These are phyloP conservation scores for Fraxinus sp. DNA, from an alignment of 305 asterid species.

Conservation along the genomic window DNA sequence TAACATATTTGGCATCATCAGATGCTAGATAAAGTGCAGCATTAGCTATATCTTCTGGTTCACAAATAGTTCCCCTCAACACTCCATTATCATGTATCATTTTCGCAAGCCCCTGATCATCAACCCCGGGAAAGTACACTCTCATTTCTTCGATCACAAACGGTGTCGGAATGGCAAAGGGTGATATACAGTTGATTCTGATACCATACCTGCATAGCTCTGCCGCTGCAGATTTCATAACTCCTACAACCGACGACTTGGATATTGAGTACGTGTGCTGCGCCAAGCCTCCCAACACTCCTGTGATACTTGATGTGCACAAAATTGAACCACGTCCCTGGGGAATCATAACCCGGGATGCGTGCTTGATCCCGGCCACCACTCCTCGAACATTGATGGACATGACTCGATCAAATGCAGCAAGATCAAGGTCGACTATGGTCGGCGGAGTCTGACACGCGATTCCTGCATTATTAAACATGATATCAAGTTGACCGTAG, in stretches of 20 bases:
- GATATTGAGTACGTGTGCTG: constrained; percentile 73
- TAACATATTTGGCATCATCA: constrained; percentile 80
- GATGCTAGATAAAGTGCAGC: constrained; percentile 79
- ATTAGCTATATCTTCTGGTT: constrained; percentile 63
- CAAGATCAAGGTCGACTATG: constrained; percentile 61
- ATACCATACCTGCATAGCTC: constrained; percentile 66
- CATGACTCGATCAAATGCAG: constrained; percentile 61
- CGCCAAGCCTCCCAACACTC: constrained; percentile 67
- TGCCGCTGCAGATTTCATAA: constrained; percentile 57
- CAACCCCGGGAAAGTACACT: constrained; percentile 48
- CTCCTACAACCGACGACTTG: constrained; percentile 61
- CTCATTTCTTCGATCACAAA: constrained; percentile 57
- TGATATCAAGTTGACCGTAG: constrained; percentile 63
- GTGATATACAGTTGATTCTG: constrained; percentile 70
- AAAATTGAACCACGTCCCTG: constrained; percentile 53
- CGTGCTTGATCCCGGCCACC: constrained; percentile 77
- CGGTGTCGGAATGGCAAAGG: constrained; percentile 75
- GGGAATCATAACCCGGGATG: constrained; percentile 85
- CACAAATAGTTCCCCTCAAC: constrained; percentile 63
- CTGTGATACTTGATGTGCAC: constrained; percentile 85
- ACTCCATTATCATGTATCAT: constrained; percentile 55
- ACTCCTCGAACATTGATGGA: constrained; percentile 69
- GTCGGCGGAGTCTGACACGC: constrained; percentile 72
- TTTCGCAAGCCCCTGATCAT: constrained; percentile 37
- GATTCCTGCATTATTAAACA: constrained; percentile 89